These are phyloP conservation scores for Nigrograna mackinnonii DNA, from an alignment of 2,329 filamentous ascomycete genomes.

Conservation along the genomic window DNA sequence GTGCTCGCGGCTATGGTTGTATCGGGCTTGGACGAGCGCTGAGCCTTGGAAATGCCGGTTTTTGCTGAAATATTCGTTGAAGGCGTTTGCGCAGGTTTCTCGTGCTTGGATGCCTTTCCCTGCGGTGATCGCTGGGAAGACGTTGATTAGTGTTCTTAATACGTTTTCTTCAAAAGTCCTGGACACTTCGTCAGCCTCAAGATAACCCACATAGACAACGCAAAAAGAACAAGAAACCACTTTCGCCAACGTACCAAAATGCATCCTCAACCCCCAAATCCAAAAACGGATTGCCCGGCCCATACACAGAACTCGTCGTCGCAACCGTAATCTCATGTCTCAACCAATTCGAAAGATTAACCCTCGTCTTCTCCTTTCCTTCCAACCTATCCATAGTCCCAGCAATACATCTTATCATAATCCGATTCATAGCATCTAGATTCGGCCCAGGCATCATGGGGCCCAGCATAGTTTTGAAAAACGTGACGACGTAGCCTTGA, in stretches of 20 bases:
- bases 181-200: no score
- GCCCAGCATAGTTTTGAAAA: no score
- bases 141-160: no score
- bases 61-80: conserved; percentile 40
- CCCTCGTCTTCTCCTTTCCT: no score
- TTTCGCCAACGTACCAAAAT: conserved; percentile 42
- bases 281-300: neutral
- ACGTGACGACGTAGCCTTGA: no score
- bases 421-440: neutral
- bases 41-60: conserved; percentile 39
- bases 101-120: conserved; percentile 9
- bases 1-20: conserved; percentile 27
- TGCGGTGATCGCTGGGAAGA: no score
- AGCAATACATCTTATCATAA: neutral
- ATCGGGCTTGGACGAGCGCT: conserved; percentile 32
- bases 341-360: neutral
- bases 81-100: conserved; percentile 6
- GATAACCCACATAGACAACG: no score
- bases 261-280: conserved; percentile 12
- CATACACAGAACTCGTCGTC: neutral
- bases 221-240: no score
- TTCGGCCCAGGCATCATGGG: neutral
- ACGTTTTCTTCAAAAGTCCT: no score
- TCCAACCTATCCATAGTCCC: neutral
- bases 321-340: neutral